phyloP scores from a whole-genome alignment of 805 yeast species.

The Saccharomycopsis fermentans region DNA sequence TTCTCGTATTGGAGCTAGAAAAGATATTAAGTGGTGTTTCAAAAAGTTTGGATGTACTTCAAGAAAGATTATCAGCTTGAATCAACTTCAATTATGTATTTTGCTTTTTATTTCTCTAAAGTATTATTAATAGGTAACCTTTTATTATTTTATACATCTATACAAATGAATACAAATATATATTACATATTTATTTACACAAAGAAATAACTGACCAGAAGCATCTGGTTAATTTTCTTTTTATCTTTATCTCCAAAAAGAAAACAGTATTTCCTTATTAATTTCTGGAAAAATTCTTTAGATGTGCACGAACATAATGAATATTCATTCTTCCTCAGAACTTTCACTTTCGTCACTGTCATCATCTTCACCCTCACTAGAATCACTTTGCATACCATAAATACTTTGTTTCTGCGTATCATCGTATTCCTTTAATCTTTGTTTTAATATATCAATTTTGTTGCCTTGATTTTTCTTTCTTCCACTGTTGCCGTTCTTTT shows the following conservation, averaged over 20 bases:
- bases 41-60: conserved; percentile 18
- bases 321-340: conserved; percentile 56
- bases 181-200: not conserved
- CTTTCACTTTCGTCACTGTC: conserved; percentile 57
- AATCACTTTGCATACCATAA: conserved; percentile 21
- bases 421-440: conserved; percentile 67
- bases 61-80: conserved; percentile 13
- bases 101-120: not conserved
- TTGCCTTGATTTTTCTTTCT: conserved; percentile 22
- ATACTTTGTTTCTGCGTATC: conserved; percentile 29
- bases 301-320: not conserved
- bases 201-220: not conserved
- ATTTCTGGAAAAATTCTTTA: not conserved
- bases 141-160: not conserved
- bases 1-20: conserved; percentile 25
- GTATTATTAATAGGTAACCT: not conserved
- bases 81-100: not conserved
- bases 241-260: not conserved
- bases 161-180: conserved; percentile 1
- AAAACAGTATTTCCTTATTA: not conserved
- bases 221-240: not conserved
- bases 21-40: conserved; percentile 24
- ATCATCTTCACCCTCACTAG: conserved; percentile 30
- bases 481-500: conserved; percentile 30
- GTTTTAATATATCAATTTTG: conserved; percentile 62